Evolutionary conservation across 129 eudicot genomes (phyloP).

Genomic region (Flaveria ramosissima): DNA sequence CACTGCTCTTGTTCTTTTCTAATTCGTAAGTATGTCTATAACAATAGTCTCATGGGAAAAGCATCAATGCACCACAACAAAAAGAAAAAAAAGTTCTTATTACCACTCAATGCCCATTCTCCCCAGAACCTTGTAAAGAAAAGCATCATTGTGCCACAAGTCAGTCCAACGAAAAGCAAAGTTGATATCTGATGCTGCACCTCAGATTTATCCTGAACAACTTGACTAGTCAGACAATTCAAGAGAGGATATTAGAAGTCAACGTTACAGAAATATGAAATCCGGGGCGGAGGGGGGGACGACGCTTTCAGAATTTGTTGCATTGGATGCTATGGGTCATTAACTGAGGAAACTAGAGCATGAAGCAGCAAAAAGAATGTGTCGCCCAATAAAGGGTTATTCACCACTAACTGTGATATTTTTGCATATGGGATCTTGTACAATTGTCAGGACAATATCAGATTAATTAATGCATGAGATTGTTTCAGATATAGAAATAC

Average conservation of each 20-base stretch:
- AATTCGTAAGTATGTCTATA: not conserved
- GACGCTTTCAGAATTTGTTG: too few species aligned
- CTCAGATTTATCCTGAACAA: constrained; percentile 76
- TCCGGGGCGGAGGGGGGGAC: too few species aligned
- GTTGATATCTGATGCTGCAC: constrained; percentile 93
- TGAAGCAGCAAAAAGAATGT: not conserved
- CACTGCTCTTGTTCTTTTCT: not conserved
- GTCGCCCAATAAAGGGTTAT: not conserved
- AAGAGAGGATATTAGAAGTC: not conserved
- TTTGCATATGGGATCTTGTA: not conserved
- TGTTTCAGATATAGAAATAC: not conserved
- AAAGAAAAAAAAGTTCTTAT: not conserved
- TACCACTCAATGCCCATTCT: constrained; percentile 71
- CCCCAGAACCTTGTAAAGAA: constrained; percentile 60
- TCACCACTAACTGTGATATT: not conserved
- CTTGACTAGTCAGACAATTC: constrained; percentile 22
- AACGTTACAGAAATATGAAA: not conserved
- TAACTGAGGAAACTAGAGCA: not conserved
- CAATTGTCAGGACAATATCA: not conserved
- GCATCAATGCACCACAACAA: not conserved
- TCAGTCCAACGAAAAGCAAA: constrained; percentile 71
- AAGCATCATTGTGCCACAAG: constrained; percentile 65
- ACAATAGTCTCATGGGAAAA: not conserved
- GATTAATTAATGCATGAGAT: not conserved
- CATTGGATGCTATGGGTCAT: not conserved